These are phyloP conservation scores for Endoconidiophora laricicola DNA, from an alignment of 2,329 filamentous ascomycete genomes.

Conservation along the genomic window DNA sequence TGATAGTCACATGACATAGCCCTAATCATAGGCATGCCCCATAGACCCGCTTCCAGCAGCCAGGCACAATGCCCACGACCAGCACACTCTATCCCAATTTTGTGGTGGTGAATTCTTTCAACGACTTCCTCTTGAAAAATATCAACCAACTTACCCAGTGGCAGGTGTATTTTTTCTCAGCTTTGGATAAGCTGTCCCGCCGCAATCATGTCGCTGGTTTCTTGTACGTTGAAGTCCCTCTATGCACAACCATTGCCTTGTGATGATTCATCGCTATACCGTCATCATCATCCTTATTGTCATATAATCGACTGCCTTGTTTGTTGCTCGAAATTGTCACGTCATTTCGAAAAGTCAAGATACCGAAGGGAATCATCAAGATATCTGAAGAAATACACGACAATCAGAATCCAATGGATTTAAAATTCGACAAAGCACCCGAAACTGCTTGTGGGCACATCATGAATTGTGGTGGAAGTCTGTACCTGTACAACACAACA, in stretches of 20 bases:
- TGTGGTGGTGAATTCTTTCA: constrained; percentile 10
- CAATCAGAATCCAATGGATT: no score
- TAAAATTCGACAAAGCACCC: no score
- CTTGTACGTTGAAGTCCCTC: constrained; percentile 10
- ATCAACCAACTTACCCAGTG: constrained; percentile 13
- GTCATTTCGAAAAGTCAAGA: not conserved
- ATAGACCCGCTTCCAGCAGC: constrained; percentile 13
- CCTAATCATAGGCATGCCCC: constrained; percentile 13
- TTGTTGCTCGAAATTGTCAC: not conserved
- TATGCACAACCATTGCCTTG: not conserved
- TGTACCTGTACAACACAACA: not conserved
- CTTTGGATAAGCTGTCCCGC: constrained; percentile 18
- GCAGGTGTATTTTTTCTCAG: constrained; percentile 14
- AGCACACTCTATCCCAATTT: constrained; percentile 11
- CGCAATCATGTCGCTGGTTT: constrained; percentile 18
- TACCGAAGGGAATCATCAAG: no score
- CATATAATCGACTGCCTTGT: not conserved
- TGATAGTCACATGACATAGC: constrained; percentile 13
- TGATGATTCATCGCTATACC: not conserved
- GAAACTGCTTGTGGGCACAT: no score
- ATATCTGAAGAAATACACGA: no score
- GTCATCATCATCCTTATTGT: not conserved
- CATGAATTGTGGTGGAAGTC: not conserved
- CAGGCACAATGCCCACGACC: constrained; percentile 10
- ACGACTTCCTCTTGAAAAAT: constrained; percentile 11